A percentile compares a stretch with the other conserved stretches of the same genome.
Evolutionary conservation across 1,284 basidiomycete genomes (phyloP).

Genomic region (Ganoderma meredithae): DNA sequence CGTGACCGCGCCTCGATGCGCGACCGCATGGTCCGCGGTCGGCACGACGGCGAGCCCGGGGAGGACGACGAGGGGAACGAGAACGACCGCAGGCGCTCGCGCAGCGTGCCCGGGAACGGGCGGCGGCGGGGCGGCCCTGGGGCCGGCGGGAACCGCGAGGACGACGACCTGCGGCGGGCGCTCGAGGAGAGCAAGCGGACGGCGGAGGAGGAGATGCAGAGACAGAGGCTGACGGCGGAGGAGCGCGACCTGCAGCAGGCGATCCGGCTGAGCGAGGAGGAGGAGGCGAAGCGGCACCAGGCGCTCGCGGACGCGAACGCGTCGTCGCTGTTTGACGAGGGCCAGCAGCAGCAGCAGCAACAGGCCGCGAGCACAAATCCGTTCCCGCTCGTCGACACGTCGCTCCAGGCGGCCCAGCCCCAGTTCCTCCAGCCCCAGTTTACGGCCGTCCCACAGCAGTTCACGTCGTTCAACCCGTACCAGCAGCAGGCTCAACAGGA

Average conservation of each 20-base stretch:
- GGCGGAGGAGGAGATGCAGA: conserved; percentile 77
- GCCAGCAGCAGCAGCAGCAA: conserved; percentile 64
- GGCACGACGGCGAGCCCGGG: conserved; percentile 49
- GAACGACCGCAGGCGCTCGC: conserved; percentile 51
- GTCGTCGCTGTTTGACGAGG: conserved; percentile 86
- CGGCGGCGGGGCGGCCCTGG: conserved; percentile 21
- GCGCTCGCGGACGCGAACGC: conserved; percentile 82
- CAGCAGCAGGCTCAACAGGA: conserved; percentile 94
- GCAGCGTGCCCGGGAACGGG: conserved; percentile 43
- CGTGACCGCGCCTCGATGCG: conserved; percentile 90
- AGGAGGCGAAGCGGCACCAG: conserved; percentile 76
- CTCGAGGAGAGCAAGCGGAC: conserved; percentile 89
- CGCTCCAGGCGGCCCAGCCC: conserved; percentile 50
- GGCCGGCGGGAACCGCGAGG: conserved; percentile 58
- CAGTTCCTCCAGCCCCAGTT: conserved; percentile 67
- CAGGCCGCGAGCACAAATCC: conserved; percentile 56
- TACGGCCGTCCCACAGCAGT: conserved; percentile 73
- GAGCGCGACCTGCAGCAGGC: conserved; percentile 86
- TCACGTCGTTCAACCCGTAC: conserved; percentile 95
- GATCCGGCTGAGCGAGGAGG: conserved; percentile 86
- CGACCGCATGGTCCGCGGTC: conserved; percentile 87
- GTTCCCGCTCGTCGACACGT: conserved; percentile 75
- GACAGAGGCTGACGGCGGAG: conserved; percentile 57
- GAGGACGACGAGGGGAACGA: conserved; percentile 54
- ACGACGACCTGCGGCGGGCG: conserved; percentile 83